A percentile compares a stretch with the other conserved stretches of the same genome.
Conservation (phyloP, 2,329 filamentous ascomycete species). For the Aspergillus ibericus region DNA sequence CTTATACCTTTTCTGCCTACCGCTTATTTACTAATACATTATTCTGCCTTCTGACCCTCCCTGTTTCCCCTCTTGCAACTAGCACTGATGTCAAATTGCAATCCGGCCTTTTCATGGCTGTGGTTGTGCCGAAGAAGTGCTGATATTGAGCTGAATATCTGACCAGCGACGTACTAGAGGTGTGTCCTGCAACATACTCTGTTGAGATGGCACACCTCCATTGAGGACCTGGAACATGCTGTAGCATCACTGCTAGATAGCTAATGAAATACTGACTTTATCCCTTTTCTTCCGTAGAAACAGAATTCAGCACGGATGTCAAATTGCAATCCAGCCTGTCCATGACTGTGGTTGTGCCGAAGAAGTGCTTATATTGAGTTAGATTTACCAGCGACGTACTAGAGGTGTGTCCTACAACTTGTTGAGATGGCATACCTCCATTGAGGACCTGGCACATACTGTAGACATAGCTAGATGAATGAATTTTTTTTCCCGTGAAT, state of each 20-base stretch:
- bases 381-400: conserved; percentile 43
- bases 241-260: too few species aligned
- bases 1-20: conserved; percentile 26
- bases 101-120: conserved; percentile 78
- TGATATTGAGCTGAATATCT: conserved; percentile 60
- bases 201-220: conserved; percentile 44
- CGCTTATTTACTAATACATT: conserved; percentile 32
- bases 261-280: too few species aligned
- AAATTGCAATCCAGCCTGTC: conserved; percentile 89
- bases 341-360: conserved; percentile 96
- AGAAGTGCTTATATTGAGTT: conserved; percentile 88
- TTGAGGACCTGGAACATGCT: conserved; percentile 46
- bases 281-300: too few species aligned
- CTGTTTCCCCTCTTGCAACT: conserved; percentile 17
- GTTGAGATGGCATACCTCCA: conserved; percentile 44
- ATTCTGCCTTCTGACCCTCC: conserved; percentile 7
- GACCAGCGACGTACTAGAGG: conserved; percentile 47
- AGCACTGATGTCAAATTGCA: conserved; percentile 99
- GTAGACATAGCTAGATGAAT: too few species aligned
- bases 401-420: conserved; percentile 41
- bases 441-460: conserved; percentile 46
- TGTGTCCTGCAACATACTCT: conserved; percentile 38
- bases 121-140: conserved; percentile 99
- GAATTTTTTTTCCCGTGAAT: too few species aligned
- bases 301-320: conserved; percentile 99